Percentiles rank a stretch among this genome's conserved stretches.
Evolutionary conservation across 331 rosid species (phyloP).

Genomic region (Malus hybrid): DNA sequence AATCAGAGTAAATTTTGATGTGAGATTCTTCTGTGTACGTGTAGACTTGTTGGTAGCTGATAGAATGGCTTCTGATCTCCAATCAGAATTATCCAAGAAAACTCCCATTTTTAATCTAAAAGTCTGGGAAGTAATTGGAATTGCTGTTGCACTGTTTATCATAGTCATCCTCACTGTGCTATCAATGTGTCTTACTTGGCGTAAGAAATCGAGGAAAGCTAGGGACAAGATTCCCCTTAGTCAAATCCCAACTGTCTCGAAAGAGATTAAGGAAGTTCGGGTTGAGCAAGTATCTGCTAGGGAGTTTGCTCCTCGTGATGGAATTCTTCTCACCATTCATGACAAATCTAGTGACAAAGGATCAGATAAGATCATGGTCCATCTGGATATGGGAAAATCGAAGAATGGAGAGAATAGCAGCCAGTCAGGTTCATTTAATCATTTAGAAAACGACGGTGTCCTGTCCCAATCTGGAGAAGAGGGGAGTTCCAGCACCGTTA

Average conservation of each 20-base stretch:
- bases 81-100: conserved; percentile 58
- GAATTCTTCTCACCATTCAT: conserved; percentile 75
- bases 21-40: conserved; percentile 19
- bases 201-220: conserved; percentile 62
- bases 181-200: conserved; percentile 66
- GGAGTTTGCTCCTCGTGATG: conserved; percentile 65
- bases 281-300: conserved; percentile 68
- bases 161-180: conserved; percentile 52
- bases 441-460: conserved; percentile 51
- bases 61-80: conserved; percentile 54
- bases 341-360: conserved; percentile 75
- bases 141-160: conserved; percentile 62
- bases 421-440: conserved; percentile 69
- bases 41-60: conserved; percentile 26
- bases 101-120: conserved; percentile 45
- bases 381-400: conserved; percentile 57
- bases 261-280: conserved; percentile 87
- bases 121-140: conserved; percentile 82
- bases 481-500: conserved; percentile 54
- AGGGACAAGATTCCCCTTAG: conserved; percentile 38
- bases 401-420: conserved; percentile 58
- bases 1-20: neutral
- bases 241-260: conserved; percentile 72
- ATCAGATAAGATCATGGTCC: conserved; percentile 74
- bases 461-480: conserved; percentile 74